Evolutionary conservation across 73 alveolate genomes (phyloP).

Genomic region (Tetrahymena borealis): DNA sequence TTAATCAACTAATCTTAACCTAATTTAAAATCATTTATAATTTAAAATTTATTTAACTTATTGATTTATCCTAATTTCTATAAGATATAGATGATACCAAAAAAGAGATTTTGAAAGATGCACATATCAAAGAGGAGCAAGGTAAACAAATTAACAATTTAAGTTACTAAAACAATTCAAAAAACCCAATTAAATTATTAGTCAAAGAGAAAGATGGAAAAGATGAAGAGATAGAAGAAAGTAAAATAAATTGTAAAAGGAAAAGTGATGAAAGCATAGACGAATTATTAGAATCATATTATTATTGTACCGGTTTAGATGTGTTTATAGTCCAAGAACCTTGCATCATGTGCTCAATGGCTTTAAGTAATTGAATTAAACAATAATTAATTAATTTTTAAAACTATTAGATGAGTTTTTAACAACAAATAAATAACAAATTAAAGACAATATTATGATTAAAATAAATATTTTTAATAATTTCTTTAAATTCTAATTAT

Average conservation of each 20-base stretch:
- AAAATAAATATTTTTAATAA: no score
- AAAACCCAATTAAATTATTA: background rate
- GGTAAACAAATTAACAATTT: background rate
- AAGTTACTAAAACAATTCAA: background rate
- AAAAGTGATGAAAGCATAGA: background rate
- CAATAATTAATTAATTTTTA: background rate
- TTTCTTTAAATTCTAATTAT: background rate
- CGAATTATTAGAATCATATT: background rate
- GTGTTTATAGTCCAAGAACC: background rate
- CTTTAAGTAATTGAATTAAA: background rate
- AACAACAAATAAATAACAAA: no score
- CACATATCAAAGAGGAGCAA: no score
- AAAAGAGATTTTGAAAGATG: no score
- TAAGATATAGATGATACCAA: no score
- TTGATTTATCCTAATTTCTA: no score
- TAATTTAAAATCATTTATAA: no score
- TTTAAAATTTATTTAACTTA: no score
- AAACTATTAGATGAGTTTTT: no score
- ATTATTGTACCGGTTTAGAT: background rate
- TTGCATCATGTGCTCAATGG: background rate
- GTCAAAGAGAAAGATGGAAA: background rate
- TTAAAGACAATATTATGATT: background rate
- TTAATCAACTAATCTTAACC: no score
- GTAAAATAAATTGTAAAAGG: background rate
- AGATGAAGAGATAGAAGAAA: background rate